Evolutionary conservation across 805 yeast genomes (phyloP).

Genomic region (Candida incommunis): DNA sequence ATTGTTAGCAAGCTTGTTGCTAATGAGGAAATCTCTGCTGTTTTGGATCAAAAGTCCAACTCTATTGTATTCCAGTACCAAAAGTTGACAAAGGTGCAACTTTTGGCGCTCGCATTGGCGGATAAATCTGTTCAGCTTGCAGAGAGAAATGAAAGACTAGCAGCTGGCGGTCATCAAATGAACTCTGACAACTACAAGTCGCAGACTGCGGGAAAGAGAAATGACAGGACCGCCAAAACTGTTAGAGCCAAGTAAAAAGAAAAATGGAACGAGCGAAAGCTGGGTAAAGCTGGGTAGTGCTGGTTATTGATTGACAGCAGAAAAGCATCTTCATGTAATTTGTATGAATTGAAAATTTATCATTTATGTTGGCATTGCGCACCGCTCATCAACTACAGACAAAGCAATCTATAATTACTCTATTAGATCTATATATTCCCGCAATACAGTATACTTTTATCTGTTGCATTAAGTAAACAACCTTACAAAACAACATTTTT

Average conservation of each 20-base stretch:
- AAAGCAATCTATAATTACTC: neutral
- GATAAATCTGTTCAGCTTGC: conserved; percentile 66
- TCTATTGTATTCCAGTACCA: conserved; percentile 58
- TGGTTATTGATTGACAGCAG: neutral
- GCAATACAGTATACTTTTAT: neutral
- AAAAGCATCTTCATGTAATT: neutral
- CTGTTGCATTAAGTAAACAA: neutral
- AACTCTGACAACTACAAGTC: neutral
- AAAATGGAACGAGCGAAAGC: too few species aligned
- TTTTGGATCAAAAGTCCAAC: conserved; percentile 50
- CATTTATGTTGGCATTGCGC: too few species aligned
- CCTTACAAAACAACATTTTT: conserved; percentile 39
- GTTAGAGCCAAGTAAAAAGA: neutral
- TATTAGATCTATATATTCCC: neutral
- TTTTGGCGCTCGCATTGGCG: conserved; percentile 69
- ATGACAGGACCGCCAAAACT: neutral
- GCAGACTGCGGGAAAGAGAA: neutral
- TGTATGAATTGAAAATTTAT: too few species aligned
- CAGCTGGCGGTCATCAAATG: conserved; percentile 48
- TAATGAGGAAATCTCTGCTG: conserved; percentile 63
- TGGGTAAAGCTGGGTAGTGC: too few species aligned
- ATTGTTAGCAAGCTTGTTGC: conserved; percentile 64
- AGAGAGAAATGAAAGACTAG: conserved; percentile 75
- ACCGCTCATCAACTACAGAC: too few species aligned
- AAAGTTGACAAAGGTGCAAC: conserved; percentile 75